These are phyloP conservation scores for Persicaria tinctoria DNA, from an alignment of 148 eudicot genomes.

Conservation along the genomic window DNA sequence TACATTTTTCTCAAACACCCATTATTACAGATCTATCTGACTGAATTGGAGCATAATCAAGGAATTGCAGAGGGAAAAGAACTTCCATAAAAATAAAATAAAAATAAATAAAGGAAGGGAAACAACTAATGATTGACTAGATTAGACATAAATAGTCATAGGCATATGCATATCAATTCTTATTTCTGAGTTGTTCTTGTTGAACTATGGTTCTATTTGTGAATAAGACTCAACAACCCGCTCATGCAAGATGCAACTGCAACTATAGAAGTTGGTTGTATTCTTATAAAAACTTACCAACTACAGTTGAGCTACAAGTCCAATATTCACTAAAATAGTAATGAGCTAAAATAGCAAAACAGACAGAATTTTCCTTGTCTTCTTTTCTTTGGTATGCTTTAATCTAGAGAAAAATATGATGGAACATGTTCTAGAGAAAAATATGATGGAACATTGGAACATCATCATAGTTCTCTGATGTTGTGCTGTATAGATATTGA, in stretches of 20 bases:
- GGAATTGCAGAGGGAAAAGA: not conserved
- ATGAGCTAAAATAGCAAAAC: no score
- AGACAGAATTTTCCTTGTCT: no score
- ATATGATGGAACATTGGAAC: no score
- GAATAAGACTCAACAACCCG: not conserved
- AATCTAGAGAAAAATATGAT: no score
- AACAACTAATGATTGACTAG: not conserved
- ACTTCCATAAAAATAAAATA: no score
- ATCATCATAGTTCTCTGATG: no score
- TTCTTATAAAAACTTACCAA: not conserved
- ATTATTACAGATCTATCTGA: not conserved
- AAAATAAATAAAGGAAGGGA: no score
- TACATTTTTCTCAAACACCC: not conserved
- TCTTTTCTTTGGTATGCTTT: no score
- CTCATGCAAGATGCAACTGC: not conserved
- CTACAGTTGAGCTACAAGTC: not conserved
- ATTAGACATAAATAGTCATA: not conserved
- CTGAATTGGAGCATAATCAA: not conserved
- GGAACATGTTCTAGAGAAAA: no score
- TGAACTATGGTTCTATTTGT: not conserved
- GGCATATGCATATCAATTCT: not conserved
- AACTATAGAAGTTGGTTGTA: not conserved
- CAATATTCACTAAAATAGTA: no score
- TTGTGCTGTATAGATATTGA: no score
- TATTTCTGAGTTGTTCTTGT: not conserved